These are phyloP conservation scores for Mucor ambiguus DNA, from an alignment of 371 early-diverging fungal genomes.

Conservation along the genomic window DNA sequence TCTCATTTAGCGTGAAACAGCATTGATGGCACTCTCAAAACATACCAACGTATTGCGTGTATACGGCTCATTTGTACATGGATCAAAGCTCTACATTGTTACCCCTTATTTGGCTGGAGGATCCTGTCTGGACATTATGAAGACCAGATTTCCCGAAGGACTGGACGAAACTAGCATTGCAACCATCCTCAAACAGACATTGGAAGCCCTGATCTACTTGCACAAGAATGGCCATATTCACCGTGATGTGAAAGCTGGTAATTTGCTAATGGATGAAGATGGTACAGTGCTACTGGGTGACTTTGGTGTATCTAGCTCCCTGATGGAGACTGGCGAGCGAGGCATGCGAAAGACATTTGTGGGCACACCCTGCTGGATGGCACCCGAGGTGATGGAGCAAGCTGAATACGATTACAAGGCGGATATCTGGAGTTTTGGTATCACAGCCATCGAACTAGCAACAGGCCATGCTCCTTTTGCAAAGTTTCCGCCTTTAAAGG, in stretches of 20 bases:
- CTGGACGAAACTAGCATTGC: conserved; percentile 84
- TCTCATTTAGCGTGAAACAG: conserved; percentile 72
- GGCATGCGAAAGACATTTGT: conserved; percentile 89
- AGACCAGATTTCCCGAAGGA: conserved; percentile 79
- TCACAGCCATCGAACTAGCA: conserved; percentile 88
- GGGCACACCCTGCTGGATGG: conserved; percentile 95
- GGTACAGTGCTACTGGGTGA: conserved; percentile 87
- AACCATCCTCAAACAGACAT: conserved; percentile 83
- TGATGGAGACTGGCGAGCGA: conserved; percentile 79
- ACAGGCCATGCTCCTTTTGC: conserved; percentile 94
- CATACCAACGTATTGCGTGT: conserved; percentile 86
- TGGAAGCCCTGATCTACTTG: conserved; percentile 85
- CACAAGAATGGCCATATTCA: conserved; percentile 91
- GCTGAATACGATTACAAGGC: conserved; percentile 88
- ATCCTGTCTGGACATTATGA: conserved; percentile 90
- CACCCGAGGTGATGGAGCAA: conserved; percentile 80
- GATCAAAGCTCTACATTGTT: conserved; percentile 80
- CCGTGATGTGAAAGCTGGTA: conserved; percentile 92
- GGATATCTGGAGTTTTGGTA: conserved; percentile 95
- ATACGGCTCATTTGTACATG: conserved; percentile 82
- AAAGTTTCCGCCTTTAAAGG: conserved; percentile 88
- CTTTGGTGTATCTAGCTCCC: conserved; percentile 86
- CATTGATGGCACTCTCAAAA: conserved; percentile 85
- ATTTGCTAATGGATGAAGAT: conserved; percentile 82
- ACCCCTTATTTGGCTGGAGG: conserved; percentile 83